A percentile compares a stretch with the other conserved stretches of the same genome.
Evolutionary conservation across 148 eudicot genomes (phyloP).

Genomic region (Bassia scoparia): DNA sequence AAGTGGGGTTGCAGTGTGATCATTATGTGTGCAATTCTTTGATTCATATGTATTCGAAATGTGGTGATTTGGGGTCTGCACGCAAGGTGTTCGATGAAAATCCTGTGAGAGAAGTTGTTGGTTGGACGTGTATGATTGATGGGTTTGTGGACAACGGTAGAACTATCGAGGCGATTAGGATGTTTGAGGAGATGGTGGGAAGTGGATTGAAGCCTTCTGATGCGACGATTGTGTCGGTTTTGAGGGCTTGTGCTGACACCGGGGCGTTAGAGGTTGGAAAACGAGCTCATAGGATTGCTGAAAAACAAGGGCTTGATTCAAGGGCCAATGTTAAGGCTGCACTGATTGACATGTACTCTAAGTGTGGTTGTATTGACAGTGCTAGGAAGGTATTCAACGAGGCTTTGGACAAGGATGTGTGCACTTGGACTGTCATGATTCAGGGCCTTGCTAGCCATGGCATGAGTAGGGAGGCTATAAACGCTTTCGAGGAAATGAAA

Average conservation of each 20-base stretch:
- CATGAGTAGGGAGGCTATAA: conserved; percentile 31
- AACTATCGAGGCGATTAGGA: conserved; percentile 29
- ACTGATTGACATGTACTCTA: conserved; percentile 47
- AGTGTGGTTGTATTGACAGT: conserved; percentile 46
- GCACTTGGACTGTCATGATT: conserved; percentile 50
- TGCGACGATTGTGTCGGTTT: conserved; percentile 40
- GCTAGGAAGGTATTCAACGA: conserved; percentile 33
- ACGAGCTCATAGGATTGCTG: conserved; percentile 31
- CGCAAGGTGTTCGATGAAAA: conserved; percentile 44
- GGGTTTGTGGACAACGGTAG: conserved; percentile 48
- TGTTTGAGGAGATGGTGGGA: conserved; percentile 35
- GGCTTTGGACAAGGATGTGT: conserved; percentile 29
- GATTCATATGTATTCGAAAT: conserved; percentile 40
- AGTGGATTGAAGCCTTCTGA: conserved; percentile 32
- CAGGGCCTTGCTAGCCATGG: conserved; percentile 53
- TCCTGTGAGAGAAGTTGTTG: conserved; percentile 45
- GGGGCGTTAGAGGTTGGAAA: conserved; percentile 43
- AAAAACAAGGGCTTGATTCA: conserved; percentile 19
- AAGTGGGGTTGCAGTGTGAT: conserved; percentile 38
- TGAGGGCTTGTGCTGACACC: conserved; percentile 43
- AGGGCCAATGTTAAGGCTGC: conserved; percentile 34
- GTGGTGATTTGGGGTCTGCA: conserved; percentile 29
- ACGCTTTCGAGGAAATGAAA: conserved; percentile 34
- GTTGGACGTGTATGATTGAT: conserved; percentile 52
- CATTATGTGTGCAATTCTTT: conserved; percentile 35